Evolutionary conservation across 2,329 filamentous ascomycete species (phyloP).

Genomic region (Aspergillus sp.): DNA sequence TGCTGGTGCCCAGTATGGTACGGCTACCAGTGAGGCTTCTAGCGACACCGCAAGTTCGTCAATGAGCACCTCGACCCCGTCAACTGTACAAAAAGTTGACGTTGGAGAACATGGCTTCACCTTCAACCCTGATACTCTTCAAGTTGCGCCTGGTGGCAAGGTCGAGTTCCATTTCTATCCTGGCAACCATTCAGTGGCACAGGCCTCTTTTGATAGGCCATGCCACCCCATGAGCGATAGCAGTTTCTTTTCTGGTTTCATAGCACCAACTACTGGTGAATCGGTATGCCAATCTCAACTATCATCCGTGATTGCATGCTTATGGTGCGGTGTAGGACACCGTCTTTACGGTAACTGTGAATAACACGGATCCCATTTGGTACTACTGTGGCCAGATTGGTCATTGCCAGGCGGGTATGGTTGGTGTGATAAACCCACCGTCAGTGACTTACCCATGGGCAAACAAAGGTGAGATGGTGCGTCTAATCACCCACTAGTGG

Average conservation of each 20-base stretch:
- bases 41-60: background rate
- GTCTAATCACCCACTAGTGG: slow-evolving; percentile 3
- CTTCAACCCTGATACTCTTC: slow-evolving; percentile 47
- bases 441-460: background rate
- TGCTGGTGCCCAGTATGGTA: background rate
- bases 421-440: slow-evolving; percentile 69
- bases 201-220: slow-evolving; percentile 49
- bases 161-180: slow-evolving; percentile 56
- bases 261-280: slow-evolving; percentile 2
- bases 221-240: slow-evolving; percentile 46
- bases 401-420: slow-evolving; percentile 75
- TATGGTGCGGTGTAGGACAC: background rate
- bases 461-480: background rate
- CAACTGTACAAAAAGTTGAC: slow-evolving; percentile 35
- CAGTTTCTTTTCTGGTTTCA: slow-evolving; percentile 51
- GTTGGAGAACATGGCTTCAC: slow-evolving; percentile 44
- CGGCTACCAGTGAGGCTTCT: background rate
- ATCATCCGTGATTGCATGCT: no score
- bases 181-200: slow-evolving; percentile 52
- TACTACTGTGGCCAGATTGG: slow-evolving; percentile 72
- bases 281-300: background rate
- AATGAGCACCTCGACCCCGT: slow-evolving; percentile 12
- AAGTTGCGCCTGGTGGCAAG: slow-evolving; percentile 48
- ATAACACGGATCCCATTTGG: slow-evolving; percentile 71
- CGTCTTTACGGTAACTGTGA: slow-evolving; percentile 70